Evolutionary conservation across 2,329 filamentous ascomycete species (phyloP).

Genomic region (Nemania serpens): DNA sequence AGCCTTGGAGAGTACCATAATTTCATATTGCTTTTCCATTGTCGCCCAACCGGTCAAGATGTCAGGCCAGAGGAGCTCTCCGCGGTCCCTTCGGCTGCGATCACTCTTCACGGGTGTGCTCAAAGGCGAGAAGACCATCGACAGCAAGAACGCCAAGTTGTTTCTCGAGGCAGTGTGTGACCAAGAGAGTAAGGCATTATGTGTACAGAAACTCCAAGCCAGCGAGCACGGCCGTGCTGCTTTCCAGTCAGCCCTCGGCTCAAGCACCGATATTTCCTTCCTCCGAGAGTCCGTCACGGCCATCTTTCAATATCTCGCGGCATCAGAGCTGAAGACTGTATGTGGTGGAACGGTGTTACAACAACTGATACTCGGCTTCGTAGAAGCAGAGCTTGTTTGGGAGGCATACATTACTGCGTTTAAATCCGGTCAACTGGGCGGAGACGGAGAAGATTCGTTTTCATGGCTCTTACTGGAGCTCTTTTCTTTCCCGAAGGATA

Average conservation of each 20-base stretch:
- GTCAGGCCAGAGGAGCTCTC: conserved; percentile 14
- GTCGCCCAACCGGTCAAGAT: conserved; percentile 4
- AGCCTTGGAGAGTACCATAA: background rate
- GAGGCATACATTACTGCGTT: conserved; percentile 11
- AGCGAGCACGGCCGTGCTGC: conserved; percentile 15
- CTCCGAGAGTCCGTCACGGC: conserved; percentile 30
- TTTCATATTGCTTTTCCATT: background rate
- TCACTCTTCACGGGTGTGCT: conserved; percentile 13
- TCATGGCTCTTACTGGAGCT: conserved; percentile 14
- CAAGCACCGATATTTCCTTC: conserved; percentile 21
- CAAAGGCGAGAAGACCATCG: conserved; percentile 11
- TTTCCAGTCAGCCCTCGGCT: conserved; percentile 12
- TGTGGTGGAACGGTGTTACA: conserved; percentile 11
- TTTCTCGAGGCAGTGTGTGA: conserved; percentile 20
- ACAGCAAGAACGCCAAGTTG: conserved; percentile 15
- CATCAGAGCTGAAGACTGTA: conserved; percentile 5
- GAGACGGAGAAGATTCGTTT: conserved; percentile 8
- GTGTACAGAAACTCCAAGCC: conserved; percentile 16
- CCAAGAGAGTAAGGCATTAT: conserved; percentile 16
- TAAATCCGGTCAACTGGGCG: conserved; percentile 4
- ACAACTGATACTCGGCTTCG: conserved; percentile 8
- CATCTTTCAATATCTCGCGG: conserved; percentile 9
- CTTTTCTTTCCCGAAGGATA: conserved; percentile 2
- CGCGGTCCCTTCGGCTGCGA: conserved; percentile 5
- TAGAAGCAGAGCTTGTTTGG: conserved; percentile 14